Conservation (phyloP, 768 basidiomycete genomes). For the Strobilomyces dryophilus region DNA sequence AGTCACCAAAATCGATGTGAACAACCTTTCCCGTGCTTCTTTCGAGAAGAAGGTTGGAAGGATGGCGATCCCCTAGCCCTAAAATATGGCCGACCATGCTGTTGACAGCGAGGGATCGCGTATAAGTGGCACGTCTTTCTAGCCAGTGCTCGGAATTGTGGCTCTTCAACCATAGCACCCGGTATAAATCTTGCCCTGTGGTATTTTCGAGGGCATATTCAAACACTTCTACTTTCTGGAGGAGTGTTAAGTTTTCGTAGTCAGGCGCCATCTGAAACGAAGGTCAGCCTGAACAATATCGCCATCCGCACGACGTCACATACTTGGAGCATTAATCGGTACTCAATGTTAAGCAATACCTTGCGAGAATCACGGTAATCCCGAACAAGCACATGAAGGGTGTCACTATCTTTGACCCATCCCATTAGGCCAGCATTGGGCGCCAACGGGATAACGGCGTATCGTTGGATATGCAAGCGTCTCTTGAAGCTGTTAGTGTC, state of each 20-base stretch:
- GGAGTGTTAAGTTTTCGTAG: conserved; percentile 88
- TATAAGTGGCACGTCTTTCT: conserved; percentile 93
- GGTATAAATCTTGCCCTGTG: conserved; percentile 95
- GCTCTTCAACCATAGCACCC: conserved; percentile 95
- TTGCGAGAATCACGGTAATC: conserved; percentile 96
- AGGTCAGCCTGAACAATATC: conserved; percentile 1
- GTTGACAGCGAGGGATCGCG: conserved; percentile 91
- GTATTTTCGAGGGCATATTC: conserved; percentile 98
- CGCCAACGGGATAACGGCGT: conserved; percentile 89
- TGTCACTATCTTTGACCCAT: conserved; percentile 95
- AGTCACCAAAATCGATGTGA: conserved; percentile 97
- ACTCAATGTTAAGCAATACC: conserved; percentile 95
- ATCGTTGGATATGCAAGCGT: conserved; percentile 90
- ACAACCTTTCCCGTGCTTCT: conserved; percentile 91
- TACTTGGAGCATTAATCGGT: conserved; percentile 97
- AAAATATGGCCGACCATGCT: conserved; percentile 99
- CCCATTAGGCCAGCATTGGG: conserved; percentile 93
- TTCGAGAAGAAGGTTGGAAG: conserved; percentile 90
- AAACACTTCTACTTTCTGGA: conserved; percentile 99
- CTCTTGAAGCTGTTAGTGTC: conserved; percentile 96
- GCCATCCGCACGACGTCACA: conserved; percentile 60
- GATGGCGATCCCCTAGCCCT: conserved; percentile 96
- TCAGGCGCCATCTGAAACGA: conserved; percentile 90
- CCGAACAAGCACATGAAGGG: conserved; percentile 91
- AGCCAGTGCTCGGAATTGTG: conserved; percentile 96